Evolutionary conservation across 352 stramenopile species (phyloP).

Genomic region (Ophiocytium majus): DNA sequence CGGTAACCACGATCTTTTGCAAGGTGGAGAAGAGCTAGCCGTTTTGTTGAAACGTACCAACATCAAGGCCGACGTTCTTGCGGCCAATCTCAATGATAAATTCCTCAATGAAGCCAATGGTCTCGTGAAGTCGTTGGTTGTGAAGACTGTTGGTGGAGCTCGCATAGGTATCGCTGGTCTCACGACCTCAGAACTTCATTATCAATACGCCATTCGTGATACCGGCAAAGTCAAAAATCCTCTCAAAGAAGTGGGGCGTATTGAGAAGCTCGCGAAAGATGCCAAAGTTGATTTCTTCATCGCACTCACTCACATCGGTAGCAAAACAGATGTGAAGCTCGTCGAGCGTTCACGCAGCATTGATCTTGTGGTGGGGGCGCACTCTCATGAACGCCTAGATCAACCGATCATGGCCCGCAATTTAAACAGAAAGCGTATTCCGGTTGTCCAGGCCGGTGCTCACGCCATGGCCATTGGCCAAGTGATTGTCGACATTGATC

Average conservation of each 20-base stretch:
- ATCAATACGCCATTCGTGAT: not conserved
- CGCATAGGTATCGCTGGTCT: not conserved
- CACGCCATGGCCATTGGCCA: not conserved
- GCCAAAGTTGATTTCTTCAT: conserved; percentile 7
- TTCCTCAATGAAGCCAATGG: not conserved
- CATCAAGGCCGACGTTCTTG: not conserved
- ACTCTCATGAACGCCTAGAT: not conserved
- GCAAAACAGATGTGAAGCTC: not conserved
- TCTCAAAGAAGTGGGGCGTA: not conserved
- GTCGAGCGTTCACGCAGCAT: not conserved
- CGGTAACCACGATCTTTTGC: not conserved
- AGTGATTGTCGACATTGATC: conserved; percentile 7
- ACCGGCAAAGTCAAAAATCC: not conserved
- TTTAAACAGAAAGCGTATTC: not conserved
- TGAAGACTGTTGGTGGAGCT: not conserved
- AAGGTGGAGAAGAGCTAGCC: not conserved
- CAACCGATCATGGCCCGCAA: not conserved
- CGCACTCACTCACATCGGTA: not conserved
- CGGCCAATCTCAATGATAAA: conserved; percentile 2
- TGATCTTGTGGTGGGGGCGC: not conserved
- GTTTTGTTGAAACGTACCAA: not conserved
- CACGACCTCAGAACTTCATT: not conserved
- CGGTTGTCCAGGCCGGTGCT: not conserved
- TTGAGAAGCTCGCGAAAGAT: not conserved
- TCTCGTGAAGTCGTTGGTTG: not conserved